Evolutionary conservation across 345 rosid genomes (phyloP).

Genomic region (Aquilaria sinensis): DNA sequence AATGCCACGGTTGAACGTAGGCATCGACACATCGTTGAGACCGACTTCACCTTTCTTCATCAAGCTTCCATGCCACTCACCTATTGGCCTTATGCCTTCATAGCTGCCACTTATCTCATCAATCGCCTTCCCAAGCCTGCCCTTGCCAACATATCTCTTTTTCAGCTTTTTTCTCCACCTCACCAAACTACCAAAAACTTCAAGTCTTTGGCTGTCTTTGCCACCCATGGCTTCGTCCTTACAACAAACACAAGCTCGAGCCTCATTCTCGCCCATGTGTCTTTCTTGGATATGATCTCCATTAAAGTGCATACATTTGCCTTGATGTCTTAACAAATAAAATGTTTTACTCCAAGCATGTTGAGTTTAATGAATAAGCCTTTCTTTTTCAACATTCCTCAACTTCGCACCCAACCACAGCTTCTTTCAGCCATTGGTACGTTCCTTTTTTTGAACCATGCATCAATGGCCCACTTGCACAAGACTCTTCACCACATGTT

Average conservation of each 20-base stretch:
- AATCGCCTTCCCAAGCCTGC: background rate
- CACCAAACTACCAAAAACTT: background rate
- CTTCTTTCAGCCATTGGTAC: too few species aligned
- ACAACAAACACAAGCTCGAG: background rate
- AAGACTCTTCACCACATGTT: too few species aligned
- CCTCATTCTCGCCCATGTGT: background rate
- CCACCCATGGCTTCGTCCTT: background rate
- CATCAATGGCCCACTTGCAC: too few species aligned
- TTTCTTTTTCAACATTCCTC: background rate
- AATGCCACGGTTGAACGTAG: too few species aligned
- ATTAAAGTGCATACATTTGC: slow-evolving; percentile 3
- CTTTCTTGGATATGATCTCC: background rate
- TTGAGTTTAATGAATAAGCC: background rate
- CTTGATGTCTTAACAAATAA: background rate
- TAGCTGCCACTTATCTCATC: background rate
- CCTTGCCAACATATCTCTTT: background rate
- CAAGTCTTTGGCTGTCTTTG: background rate
- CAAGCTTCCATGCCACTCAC: too few species aligned
- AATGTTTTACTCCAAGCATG: background rate
- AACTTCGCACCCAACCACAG: too few species aligned
- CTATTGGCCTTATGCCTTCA: background rate
- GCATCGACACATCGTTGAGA: too few species aligned
- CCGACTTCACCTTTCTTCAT: too few species aligned
- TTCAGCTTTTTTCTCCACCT: background rate
- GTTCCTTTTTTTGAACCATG: too few species aligned